Evolutionary conservation across 2,329 filamentous ascomycete species (phyloP).

Genomic region (Penicillium sumatraense): DNA sequence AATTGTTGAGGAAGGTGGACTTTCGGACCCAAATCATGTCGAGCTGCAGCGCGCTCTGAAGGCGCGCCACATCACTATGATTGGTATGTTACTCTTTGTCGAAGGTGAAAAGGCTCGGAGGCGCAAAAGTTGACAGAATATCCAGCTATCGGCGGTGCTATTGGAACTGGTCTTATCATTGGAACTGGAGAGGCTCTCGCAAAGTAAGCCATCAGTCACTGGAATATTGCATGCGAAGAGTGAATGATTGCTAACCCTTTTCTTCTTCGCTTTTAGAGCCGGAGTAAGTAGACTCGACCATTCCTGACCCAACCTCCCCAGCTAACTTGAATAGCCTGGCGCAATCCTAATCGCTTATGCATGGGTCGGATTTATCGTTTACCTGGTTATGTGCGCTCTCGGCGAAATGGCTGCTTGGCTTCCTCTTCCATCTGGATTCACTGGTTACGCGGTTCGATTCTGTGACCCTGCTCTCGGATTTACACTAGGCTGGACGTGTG

Average conservation of each 20-base stretch:
- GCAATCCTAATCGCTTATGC: constrained; percentile 51
- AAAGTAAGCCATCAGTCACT: constrained; percentile 30
- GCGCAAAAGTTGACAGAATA: background rate
- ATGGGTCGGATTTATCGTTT: constrained; percentile 64
- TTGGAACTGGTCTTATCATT: constrained; percentile 49
- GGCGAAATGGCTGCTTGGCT: constrained; percentile 87
- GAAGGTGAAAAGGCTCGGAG: background rate
- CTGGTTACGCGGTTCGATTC: constrained; percentile 78
- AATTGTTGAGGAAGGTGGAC: constrained; percentile 27
- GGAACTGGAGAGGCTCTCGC: constrained; percentile 45
- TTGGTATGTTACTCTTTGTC: constrained; percentile 32
- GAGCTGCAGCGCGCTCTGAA: constrained; percentile 48
- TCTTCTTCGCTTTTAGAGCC: constrained; percentile 29
- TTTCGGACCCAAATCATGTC: constrained; percentile 33
- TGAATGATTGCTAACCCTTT: constrained; percentile 19
- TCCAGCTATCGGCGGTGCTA: constrained; percentile 47
- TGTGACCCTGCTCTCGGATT: constrained; percentile 82
- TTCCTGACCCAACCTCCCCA: background rate
- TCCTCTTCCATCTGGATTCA: constrained; percentile 77
- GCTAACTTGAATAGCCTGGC: constrained; percentile 35
- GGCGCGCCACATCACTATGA: constrained; percentile 49
- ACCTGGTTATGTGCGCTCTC: constrained; percentile 78
- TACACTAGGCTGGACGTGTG: constrained; percentile 70
- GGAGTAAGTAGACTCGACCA: constrained; percentile 37
- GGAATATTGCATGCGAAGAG: background rate